Percentiles rank a stretch among this genome's conserved stretches.
Conservation (phyloP, 805 yeast genomes). For the Saccharomycopsis javanensis region DNA sequence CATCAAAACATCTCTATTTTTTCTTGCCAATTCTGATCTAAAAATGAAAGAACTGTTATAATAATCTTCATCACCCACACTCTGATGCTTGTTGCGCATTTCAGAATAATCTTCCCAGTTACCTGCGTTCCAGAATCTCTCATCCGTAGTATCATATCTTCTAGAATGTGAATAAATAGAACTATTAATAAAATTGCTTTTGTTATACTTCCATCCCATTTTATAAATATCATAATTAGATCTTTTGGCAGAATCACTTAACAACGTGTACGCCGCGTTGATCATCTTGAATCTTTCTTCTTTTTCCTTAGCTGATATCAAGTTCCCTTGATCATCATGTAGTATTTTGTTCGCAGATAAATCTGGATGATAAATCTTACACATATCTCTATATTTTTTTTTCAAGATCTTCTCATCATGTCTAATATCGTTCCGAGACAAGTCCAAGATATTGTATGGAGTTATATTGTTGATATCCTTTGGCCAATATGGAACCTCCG, state of each 20-base stretch:
- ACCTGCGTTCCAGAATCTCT: constrained; percentile 40
- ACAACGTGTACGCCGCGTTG: constrained; percentile 28
- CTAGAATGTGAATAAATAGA: background rate
- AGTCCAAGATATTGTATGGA: constrained; percentile 40
- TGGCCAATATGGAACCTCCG: constrained; percentile 28
- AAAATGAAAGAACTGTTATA: constrained; percentile 21
- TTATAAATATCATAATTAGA: constrained; percentile 28
- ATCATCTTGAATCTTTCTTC: constrained; percentile 32
- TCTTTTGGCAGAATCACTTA: constrained; percentile 26
- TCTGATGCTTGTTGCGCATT: constrained; percentile 8
- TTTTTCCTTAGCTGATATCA: constrained; percentile 22
- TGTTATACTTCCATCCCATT: constrained; percentile 30
- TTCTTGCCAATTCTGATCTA: constrained; percentile 22
- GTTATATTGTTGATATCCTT: constrained; percentile 28
- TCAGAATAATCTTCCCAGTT: constrained; percentile 42
- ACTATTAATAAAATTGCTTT: background rate
- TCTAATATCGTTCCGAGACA: constrained; percentile 21
- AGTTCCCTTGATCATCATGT: constrained; percentile 14
- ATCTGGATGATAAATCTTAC: constrained; percentile 54
- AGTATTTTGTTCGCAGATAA: constrained; percentile 4
- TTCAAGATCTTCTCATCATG: constrained; percentile 26
- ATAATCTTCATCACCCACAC: constrained; percentile 1
- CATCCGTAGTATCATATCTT: constrained; percentile 12
- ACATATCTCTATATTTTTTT: constrained; percentile 34
- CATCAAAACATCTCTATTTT: constrained; percentile 19